Base-by-base conservation (phyloP, 768 basidiomycete species). In the Xanthoconium stramineum region DNA sequence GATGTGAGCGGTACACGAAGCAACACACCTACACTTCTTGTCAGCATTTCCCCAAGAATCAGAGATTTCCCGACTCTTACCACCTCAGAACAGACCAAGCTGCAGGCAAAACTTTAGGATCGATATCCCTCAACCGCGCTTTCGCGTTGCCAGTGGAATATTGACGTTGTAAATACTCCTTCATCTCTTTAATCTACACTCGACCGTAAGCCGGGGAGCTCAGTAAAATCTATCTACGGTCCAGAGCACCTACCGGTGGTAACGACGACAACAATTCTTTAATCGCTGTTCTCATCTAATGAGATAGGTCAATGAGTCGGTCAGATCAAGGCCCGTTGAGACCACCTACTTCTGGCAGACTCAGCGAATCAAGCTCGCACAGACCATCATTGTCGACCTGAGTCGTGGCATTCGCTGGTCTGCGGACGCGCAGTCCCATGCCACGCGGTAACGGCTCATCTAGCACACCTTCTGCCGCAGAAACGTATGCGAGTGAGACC, bases 1-100 rank as follows among this genome's bases (percentile, higher is more conserved):
- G 12, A 89, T 75, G 63, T 88, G 79, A 1, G 86, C 83, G 2
- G 87, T 89, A 63, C 85, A 88, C 14, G 86, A 88, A 0, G 84
- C 86, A 29, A 89, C 80, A 71, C 81, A 83, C 83, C 85, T 84
- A 49, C n/a, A 12, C 29, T 7, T 19, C 30, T 10, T n/a, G 8
- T 50, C 29, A 48, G 38, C 45, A 19, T 42, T 17, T 24, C 33
- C 45, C 12, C 0, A 20, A 28, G 2, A 13, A 17, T 33, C 8
- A 39, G 8, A 19, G 29, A 28, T 49, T 8, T 3, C 38, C 36
- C 32, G 15, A 63, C 63, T 43, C 62, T 43, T 36, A 83, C 86
- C 85, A 88, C 45, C 85, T 79, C 46, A 89, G 69, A 30, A 88
- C 70, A 1, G 76, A 76, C 87, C 86, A 88, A 0, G 86, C 84